Evolutionary conservation across 75 land plant species (phyloP).

Genomic region (Pseudotsuga menziesii): DNA sequence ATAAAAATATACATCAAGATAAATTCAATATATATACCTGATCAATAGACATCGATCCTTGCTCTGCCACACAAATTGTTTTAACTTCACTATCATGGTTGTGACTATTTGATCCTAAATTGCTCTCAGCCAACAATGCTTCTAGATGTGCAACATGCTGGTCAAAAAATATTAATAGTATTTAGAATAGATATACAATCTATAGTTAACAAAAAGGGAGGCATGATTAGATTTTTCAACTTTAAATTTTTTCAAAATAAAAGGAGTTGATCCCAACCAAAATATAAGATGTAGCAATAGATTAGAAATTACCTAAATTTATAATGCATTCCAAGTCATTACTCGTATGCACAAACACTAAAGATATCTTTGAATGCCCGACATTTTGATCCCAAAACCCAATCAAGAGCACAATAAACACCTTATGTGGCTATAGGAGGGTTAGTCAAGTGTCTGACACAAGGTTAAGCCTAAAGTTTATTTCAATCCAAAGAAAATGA

Average conservation of each 20-base stretch:
- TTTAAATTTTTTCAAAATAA: neutral
- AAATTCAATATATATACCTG: constrained; percentile 39
- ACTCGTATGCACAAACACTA: too few relatives aligned
- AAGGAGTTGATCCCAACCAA: neutral
- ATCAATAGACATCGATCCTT: constrained; percentile 37
- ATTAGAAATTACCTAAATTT: neutral
- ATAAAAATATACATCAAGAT: neutral
- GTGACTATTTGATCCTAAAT: constrained; percentile 16
- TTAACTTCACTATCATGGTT: constrained; percentile 46
- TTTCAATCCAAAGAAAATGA: too few relatives aligned
- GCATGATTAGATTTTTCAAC: too few relatives aligned
- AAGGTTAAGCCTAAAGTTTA: too few relatives aligned
- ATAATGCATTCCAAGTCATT: neutral
- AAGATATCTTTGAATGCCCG: too few relatives aligned
- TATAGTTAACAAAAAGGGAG: constrained; percentile 4
- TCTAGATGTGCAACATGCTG: constrained; percentile 48
- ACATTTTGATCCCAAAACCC: too few relatives aligned
- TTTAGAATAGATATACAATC: neutral
- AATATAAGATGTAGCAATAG: neutral
- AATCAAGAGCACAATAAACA: too few relatives aligned
- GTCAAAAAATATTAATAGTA: neutral
- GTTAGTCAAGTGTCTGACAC: too few relatives aligned
- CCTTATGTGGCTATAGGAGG: too few relatives aligned
- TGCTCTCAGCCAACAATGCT: constrained; percentile 39
- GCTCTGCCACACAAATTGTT: constrained; percentile 60